These are phyloP conservation scores for Cryptococcus jaspeensis DNA, from an alignment of 1,284 basidiomycete species.

Conservation along the genomic window DNA sequence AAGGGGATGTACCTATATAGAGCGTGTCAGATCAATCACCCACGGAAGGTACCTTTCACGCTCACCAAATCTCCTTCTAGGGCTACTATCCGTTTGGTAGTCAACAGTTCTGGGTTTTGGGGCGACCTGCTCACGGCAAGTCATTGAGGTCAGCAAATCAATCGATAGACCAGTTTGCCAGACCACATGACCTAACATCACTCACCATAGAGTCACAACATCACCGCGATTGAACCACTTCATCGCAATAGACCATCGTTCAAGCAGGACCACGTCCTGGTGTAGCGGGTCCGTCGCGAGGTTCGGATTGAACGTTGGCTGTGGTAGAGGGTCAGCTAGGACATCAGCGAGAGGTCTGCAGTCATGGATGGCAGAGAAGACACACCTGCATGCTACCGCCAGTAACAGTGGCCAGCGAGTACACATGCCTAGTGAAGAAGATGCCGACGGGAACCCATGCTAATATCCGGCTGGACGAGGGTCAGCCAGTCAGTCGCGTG, in stretches of 20 bases:
- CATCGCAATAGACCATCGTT: slow-evolving; percentile 48
- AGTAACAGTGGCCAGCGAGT: slow-evolving; percentile 52
- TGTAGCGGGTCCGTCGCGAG: slow-evolving; percentile 40
- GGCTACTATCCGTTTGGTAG: slow-evolving; percentile 58
- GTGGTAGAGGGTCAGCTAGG: background rate
- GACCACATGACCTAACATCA: background rate
- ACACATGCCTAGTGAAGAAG: slow-evolving; percentile 54
- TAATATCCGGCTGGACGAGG: slow-evolving; percentile 33
- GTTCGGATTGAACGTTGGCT: slow-evolving; percentile 55
- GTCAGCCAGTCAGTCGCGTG: background rate
- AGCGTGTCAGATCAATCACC: background rate
- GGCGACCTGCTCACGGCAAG: slow-evolving; percentile 49
- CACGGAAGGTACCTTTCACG: background rate
- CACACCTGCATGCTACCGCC: slow-evolving; percentile 54
- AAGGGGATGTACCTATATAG: slow-evolving; percentile 43
- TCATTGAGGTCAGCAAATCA: background rate
- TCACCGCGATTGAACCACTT: slow-evolving; percentile 52
- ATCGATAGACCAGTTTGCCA: background rate
- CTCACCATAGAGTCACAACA: slow-evolving; percentile 55
- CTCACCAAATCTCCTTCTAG: slow-evolving; percentile 56
- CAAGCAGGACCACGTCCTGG: slow-evolving; percentile 56
- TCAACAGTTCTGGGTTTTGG: slow-evolving; percentile 51
- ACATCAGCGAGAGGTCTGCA: background rate
- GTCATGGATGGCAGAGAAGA: background rate
- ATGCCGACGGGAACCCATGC: slow-evolving; percentile 56